phyloP scores from a whole-genome alignment of 2,329 filamentous ascomycete species.

The Fusarium devonianum region DNA sequence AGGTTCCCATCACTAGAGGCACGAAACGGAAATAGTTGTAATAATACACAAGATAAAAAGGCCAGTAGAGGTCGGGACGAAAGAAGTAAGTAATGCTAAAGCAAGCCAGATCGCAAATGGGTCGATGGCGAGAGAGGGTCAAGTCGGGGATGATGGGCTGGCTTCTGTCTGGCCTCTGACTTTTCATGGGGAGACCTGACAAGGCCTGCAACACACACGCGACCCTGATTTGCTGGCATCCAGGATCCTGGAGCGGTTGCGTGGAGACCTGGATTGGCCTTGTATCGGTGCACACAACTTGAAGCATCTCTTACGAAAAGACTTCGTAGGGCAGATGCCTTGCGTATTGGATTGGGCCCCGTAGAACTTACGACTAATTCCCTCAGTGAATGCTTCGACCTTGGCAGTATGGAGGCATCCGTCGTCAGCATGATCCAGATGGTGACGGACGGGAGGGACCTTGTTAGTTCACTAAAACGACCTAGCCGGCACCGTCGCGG shows the following conservation, averaged over 20 bases:
- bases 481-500: not conserved
- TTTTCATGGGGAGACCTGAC: conserved; percentile 37
- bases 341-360: not conserved
- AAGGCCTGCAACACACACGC: conserved; percentile 25
- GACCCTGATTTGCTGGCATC: conserved; percentile 37
- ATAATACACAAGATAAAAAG: conserved; percentile 23
- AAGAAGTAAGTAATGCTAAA: conserved; percentile 19
- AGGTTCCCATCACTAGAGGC: conserved; percentile 28
- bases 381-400: too few relatives aligned
- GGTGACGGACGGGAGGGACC: conserved; percentile 8
- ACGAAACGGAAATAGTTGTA: conserved; percentile 5
- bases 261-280: conserved; percentile 29
- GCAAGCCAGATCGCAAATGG: conserved; percentile 37
- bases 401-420: conserved; percentile 2
- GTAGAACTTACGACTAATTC: not conserved
- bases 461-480: not conserved
- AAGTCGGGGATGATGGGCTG: conserved; percentile 42
- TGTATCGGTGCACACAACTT: conserved; percentile 3
- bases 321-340: conserved; percentile 12
- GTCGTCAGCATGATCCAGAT: conserved; percentile 2
- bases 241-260: conserved; percentile 28
- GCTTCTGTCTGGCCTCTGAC: conserved; percentile 26
- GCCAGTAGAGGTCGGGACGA: conserved; percentile 5
- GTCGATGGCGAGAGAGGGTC: conserved; percentile 40
- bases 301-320: not conserved